phyloP scores from a whole-genome alignment of 352 stramenopile species.

The Globisporangium camurandrum region DNA sequence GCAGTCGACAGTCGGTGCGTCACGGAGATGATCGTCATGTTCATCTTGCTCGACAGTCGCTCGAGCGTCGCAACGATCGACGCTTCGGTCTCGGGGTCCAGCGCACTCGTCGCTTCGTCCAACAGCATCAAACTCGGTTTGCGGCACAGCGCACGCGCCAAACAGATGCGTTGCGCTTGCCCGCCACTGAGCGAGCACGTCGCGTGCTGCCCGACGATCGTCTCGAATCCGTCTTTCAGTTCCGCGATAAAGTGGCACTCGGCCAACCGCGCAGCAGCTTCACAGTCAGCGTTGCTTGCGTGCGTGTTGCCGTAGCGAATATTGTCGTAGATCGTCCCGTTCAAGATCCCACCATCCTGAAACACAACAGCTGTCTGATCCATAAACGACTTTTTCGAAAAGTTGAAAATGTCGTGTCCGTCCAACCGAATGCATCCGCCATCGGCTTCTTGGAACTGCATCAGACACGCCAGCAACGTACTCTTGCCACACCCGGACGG shows the following conservation, averaged over 20 bases:
- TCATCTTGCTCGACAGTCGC: conserved; percentile 73
- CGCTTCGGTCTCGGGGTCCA: conserved; percentile 82
- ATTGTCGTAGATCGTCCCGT: conserved; percentile 86
- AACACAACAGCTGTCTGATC: conserved; percentile 83
- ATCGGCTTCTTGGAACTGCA: conserved; percentile 85
- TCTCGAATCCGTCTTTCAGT: conserved; percentile 77
- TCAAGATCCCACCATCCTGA: conserved; percentile 81
- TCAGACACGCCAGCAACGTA: conserved; percentile 79
- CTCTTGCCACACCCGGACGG: conserved; percentile 84
- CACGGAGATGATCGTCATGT: conserved; percentile 88
- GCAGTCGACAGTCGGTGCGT: conserved; percentile 82
- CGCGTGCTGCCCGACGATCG: conserved; percentile 78
- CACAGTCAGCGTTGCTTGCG: conserved; percentile 72
- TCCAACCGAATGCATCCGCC: conserved; percentile 76
- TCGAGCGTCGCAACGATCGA: conserved; percentile 81
- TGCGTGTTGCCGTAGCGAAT: conserved; percentile 74
- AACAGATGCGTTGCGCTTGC: conserved; percentile 81
- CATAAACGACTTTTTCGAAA: conserved; percentile 84
- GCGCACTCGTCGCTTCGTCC: conserved; percentile 81
- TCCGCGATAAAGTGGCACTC: conserved; percentile 82
- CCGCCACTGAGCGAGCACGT: conserved; percentile 84
- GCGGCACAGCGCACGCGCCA: conserved; percentile 74
- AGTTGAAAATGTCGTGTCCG: conserved; percentile 80
- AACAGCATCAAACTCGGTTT: conserved; percentile 74
- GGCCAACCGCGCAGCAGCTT: conserved; percentile 67